phyloP scores from a whole-genome alignment of 805 yeast genomes.

The Scheffersomyces coipomensis region DNA sequence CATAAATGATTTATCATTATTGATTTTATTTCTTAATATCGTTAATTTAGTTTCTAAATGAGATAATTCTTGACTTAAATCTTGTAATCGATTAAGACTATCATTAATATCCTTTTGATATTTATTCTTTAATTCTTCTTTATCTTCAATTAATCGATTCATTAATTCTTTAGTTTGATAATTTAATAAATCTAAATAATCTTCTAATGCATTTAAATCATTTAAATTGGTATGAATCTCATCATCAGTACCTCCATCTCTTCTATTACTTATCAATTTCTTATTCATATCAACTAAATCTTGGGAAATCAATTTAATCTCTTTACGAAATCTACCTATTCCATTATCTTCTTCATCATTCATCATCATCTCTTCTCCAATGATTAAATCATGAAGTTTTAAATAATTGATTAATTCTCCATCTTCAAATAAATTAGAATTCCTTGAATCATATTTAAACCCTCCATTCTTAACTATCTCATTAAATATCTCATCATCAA shows the following conservation, averaged over 20 bases:
- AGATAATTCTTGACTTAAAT: conserved; percentile 22
- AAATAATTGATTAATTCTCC: conserved; percentile 25
- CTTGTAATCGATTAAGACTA: conserved; percentile 25
- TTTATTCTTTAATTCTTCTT: conserved; percentile 14
- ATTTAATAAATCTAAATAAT: conserved; percentile 17
- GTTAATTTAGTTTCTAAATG: conserved; percentile 25
- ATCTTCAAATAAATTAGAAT: conserved; percentile 13
- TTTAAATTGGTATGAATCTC: conserved; percentile 3
- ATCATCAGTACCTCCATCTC: not conserved
- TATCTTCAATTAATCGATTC: conserved; percentile 14
- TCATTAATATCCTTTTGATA: conserved; percentile 25
- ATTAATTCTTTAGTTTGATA: conserved; percentile 15
- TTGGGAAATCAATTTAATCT: not conserved
- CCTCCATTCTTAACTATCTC: conserved; percentile 19
- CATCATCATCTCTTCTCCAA: not conserved
- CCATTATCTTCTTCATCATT: not conserved
- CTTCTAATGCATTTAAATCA: conserved; percentile 15
- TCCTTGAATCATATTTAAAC: conserved; percentile 11
- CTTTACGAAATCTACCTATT: not conserved
- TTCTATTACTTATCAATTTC: not conserved
- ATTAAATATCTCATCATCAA: conserved; percentile 9
- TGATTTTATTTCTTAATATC: conserved; percentile 19
- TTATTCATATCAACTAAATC: not conserved
- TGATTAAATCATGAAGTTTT: not conserved
- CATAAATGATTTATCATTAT: conserved; percentile 22